Conservation (phyloP, 148 eudicot genomes). For the Pouteria glomerata region DNA sequence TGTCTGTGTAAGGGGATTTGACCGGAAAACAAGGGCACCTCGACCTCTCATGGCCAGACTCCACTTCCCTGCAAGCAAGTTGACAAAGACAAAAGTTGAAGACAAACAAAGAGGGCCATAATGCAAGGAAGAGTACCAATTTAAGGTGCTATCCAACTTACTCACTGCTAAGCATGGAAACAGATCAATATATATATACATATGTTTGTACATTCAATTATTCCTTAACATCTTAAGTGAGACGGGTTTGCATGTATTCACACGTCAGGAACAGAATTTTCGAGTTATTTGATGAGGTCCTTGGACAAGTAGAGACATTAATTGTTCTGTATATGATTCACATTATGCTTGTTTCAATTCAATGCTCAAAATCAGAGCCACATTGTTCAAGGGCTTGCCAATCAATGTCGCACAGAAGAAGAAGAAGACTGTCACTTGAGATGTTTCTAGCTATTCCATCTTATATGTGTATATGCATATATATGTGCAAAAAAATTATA, state of each 20-base stretch:
- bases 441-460: too few species aligned
- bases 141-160: slow-evolving; percentile 6
- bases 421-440: not conserved
- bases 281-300: slow-evolving; percentile 8
- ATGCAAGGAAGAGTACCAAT: slow-evolving; percentile 5
- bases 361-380: slow-evolving; percentile 9
- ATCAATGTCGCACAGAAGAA: not conserved
- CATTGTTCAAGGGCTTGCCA: slow-evolving; percentile 4
- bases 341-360: slow-evolving; percentile 2
- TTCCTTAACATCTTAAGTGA: slow-evolving; percentile 13
- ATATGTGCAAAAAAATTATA: too few species aligned
- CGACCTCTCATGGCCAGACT: slow-evolving; percentile 65
- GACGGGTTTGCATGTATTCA: slow-evolving; percentile 14
- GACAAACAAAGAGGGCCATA: slow-evolving; percentile 7
- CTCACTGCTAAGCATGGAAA: not conserved
- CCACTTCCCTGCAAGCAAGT: slow-evolving; percentile 64
- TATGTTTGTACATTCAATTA: slow-evolving; percentile 17
- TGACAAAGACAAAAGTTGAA: slow-evolving; percentile 33
- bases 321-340: slow-evolving; percentile 10
- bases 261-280: slow-evolving; percentile 11
- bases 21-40: slow-evolving; percentile 49
- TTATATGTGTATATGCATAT: too few species aligned
- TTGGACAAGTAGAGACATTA: slow-evolving; percentile 3
- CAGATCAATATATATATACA: slow-evolving; percentile 18
- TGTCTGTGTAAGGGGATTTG: slow-evolving; percentile 76